Evolutionary conservation across 305 asterid species (phyloP).

Genomic region (Caryopteris hybrid): DNA sequence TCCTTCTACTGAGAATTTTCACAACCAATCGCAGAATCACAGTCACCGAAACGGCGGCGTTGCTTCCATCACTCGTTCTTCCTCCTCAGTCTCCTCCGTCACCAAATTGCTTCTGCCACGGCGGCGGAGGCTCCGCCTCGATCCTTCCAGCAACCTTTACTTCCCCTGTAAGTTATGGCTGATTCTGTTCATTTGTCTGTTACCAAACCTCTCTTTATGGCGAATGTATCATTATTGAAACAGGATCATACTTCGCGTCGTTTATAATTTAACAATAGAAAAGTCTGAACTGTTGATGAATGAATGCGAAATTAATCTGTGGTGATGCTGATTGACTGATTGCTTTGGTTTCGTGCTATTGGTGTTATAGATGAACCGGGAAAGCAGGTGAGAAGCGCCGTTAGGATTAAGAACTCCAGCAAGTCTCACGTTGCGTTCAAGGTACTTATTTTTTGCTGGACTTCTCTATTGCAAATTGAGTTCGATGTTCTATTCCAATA

Average conservation of each 20-base stretch:
- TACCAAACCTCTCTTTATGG: not conserved
- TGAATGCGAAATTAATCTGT: not conserved
- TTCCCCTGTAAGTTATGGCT: slow-evolving; percentile 49
- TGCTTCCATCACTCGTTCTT: slow-evolving; percentile 22
- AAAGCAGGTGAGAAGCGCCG: slow-evolving; percentile 60
- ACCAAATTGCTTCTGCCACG: slow-evolving; percentile 56
- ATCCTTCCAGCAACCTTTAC: slow-evolving; percentile 55
- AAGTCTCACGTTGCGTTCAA: slow-evolving; percentile 55
- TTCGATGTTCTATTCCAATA: not conserved
- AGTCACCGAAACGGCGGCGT: slow-evolving; percentile 38
- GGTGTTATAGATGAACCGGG: slow-evolving; percentile 50
- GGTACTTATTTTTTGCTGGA: slow-evolving; percentile 22
- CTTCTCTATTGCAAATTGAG: not conserved
- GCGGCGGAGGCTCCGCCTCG: slow-evolving; percentile 65
- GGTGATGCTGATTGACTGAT: slow-evolving; percentile 1
- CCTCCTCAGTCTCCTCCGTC: slow-evolving; percentile 39
- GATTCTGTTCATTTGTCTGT: not conserved
- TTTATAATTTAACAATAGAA: not conserved
- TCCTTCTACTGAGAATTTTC: slow-evolving; percentile 46
- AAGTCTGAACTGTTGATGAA: not conserved
- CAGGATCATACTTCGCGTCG: not conserved
- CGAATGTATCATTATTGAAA: not conserved
- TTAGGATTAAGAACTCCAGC: slow-evolving; percentile 49
- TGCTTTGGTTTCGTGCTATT: not conserved
- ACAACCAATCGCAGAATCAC: slow-evolving; percentile 26